phyloP scores from a whole-genome alignment of 2,329 filamentous ascomycete genomes.

The Trichoderma sp. region DNA sequence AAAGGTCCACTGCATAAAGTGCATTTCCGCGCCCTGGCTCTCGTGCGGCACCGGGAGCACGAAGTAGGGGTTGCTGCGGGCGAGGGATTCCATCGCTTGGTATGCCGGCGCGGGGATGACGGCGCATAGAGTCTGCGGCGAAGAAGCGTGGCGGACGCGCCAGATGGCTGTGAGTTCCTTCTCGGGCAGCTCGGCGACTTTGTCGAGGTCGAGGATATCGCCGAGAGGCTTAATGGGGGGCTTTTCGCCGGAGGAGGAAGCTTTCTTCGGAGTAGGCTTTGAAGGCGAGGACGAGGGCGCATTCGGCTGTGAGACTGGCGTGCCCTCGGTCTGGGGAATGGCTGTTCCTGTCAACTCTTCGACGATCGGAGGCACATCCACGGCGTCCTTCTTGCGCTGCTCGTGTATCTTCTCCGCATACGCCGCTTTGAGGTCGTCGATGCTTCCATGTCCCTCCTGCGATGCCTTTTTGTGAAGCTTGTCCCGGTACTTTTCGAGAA shows the following conservation, averaged over 20 bases:
- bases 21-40: constrained; percentile 78
- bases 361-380: constrained; percentile 46
- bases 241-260: constrained; percentile 32
- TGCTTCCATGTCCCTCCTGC: constrained; percentile 68
- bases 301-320: constrained; percentile 45
- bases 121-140: constrained; percentile 79
- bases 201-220: constrained; percentile 74
- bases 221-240: constrained; percentile 52
- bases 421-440: constrained; percentile 76
- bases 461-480: constrained; percentile 85
- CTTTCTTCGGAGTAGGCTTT: constrained; percentile 28
- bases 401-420: constrained; percentile 83
- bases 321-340: constrained; percentile 44
- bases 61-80: constrained; percentile 80
- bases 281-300: constrained; percentile 36
- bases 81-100: constrained; percentile 69
- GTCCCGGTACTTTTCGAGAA: constrained; percentile 83
- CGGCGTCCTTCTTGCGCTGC: constrained; percentile 69
- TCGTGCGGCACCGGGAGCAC: constrained; percentile 81
- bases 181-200: constrained; percentile 70
- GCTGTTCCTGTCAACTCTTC: constrained; percentile 14
- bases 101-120: constrained; percentile 77
- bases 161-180: constrained; percentile 88
- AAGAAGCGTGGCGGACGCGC: constrained; percentile 81
- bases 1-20: constrained; percentile 96